phyloP scores from a whole-genome alignment of 1,284 basidiomycete genomes.

The Trametes versicolor region DNA sequence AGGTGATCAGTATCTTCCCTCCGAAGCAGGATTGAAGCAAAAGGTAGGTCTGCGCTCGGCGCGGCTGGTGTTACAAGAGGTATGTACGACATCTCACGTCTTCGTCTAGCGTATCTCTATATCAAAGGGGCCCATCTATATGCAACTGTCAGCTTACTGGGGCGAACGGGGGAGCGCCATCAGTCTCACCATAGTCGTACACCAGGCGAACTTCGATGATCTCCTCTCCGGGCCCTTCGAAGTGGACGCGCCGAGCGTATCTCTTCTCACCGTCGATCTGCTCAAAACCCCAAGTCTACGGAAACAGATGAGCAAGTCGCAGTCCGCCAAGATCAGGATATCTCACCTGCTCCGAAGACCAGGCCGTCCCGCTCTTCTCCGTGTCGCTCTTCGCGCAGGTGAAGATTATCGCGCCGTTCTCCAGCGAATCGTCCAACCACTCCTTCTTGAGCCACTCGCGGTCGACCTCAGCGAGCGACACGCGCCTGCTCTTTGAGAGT shows the following conservation, averaged over 20 bases:
- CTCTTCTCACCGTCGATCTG: slow-evolving; percentile 66
- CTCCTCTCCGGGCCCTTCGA: slow-evolving; percentile 70
- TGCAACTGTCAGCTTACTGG: neutral
- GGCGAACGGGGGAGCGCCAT: neutral
- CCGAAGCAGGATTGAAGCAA: slow-evolving; percentile 38
- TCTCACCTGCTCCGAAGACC: slow-evolving; percentile 51
- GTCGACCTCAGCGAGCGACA: slow-evolving; percentile 46
- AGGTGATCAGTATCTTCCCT: slow-evolving; percentile 72
- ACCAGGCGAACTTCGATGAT: slow-evolving; percentile 66
- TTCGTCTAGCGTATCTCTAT: neutral
- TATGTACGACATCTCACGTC: slow-evolving; percentile 31
- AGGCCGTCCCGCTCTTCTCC: slow-evolving; percentile 48
- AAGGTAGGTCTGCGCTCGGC: slow-evolving; percentile 17
- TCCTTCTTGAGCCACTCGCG: slow-evolving; percentile 47
- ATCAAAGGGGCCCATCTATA: slow-evolving; percentile 29
- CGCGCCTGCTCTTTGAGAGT: slow-evolving; percentile 55
- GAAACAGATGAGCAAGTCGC: slow-evolving; percentile 4
- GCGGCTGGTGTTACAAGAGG: slow-evolving; percentile 14
- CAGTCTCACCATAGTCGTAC: slow-evolving; percentile 67
- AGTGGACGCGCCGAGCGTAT: slow-evolving; percentile 69
- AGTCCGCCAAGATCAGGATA: neutral
- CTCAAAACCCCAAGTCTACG: slow-evolving; percentile 78
- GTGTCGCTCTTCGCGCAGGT: slow-evolving; percentile 49
- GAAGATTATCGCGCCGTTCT: slow-evolving; percentile 45
- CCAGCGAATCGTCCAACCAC: slow-evolving; percentile 48